Evolutionary conservation across 306 rosid genomes (phyloP).

Genomic region (Rosa lucieae): DNA sequence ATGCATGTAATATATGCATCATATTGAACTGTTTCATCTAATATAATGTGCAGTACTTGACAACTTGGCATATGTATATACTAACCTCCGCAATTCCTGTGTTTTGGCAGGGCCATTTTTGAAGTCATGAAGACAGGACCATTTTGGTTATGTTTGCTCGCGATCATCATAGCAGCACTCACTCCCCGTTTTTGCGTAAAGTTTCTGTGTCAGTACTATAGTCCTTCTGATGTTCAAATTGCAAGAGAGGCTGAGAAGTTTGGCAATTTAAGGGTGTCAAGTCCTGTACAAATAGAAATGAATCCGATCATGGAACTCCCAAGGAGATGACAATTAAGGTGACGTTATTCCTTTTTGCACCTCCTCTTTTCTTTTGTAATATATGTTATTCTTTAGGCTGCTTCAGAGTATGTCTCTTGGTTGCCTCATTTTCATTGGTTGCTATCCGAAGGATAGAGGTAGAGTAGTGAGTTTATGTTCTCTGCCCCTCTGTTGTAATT

Average conservation of each 20-base stretch:
- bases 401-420: slow-evolving; percentile 39
- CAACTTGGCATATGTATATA: not conserved
- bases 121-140: slow-evolving; percentile 33
- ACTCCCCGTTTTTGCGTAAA: slow-evolving; percentile 72
- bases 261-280: slow-evolving; percentile 37
- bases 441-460: slow-evolving; percentile 77
- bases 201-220: slow-evolving; percentile 48
- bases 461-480: not conserved
- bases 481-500: slow-evolving; percentile 23
- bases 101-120: slow-evolving; percentile 72
- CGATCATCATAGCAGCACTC: slow-evolving; percentile 48
- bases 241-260: slow-evolving; percentile 74
- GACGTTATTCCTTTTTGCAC: slow-evolving; percentile 18
- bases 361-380: slow-evolving; percentile 42
- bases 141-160: slow-evolving; percentile 79
- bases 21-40: not conserved
- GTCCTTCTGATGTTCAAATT: slow-evolving; percentile 74
- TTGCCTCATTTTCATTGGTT: slow-evolving; percentile 42
- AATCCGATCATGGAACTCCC: slow-evolving; percentile 42
- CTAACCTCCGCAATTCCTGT: slow-evolving; percentile 26
- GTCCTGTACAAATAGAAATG: slow-evolving; percentile 75
- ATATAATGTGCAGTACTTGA: not conserved
- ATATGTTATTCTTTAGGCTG: slow-evolving; percentile 74
- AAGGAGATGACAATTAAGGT: slow-evolving; percentile 37
- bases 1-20: not conserved